Evolutionary conservation across 2,329 filamentous ascomycete species (phyloP).

Genomic region (Colletotrichum paranaense): DNA sequence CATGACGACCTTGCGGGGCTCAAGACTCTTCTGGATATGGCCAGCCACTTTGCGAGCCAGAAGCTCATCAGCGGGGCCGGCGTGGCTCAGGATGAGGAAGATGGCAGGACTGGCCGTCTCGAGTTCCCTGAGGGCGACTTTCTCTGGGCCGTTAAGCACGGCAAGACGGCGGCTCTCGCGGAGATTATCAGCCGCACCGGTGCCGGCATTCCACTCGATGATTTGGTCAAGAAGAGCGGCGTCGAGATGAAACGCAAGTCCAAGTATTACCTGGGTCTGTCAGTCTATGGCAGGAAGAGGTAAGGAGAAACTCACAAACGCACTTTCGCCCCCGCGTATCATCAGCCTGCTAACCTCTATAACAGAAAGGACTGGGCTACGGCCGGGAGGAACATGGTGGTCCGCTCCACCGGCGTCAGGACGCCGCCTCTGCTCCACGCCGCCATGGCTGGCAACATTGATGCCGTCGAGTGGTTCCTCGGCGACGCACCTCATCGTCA

Average conservation of each 20-base stretch:
- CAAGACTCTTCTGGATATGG: conserved; percentile 67
- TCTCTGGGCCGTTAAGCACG: conserved; percentile 54
- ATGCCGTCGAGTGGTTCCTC: conserved; percentile 81
- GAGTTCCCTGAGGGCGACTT: conserved; percentile 56
- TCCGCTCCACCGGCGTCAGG: conserved; percentile 52
- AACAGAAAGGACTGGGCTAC: conserved; percentile 76
- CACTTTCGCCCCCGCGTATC: background rate
- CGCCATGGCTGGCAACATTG: conserved; percentile 67
- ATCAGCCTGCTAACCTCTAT: conserved; percentile 29
- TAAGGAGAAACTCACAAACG: conserved; percentile 37
- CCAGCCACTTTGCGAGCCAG: conserved; percentile 54
- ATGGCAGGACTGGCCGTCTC: conserved; percentile 45
- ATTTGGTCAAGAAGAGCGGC: conserved; percentile 74
- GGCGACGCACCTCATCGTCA: conserved; percentile 75
- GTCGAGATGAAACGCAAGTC: conserved; percentile 73
- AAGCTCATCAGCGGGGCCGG: conserved; percentile 41
- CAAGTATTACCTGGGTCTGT: conserved; percentile 80
- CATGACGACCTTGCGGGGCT: conserved; percentile 66
- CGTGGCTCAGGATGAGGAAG: conserved; percentile 42
- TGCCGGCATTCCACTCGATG: conserved; percentile 75
- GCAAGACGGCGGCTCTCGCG: conserved; percentile 67
- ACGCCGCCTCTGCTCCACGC: conserved; percentile 71
- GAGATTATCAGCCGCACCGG: conserved; percentile 75
- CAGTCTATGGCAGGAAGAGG: conserved; percentile 79
- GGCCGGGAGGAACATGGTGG: conserved; percentile 62